These are phyloP conservation scores for Mortierella sp. DNA, from an alignment of 371 early-diverging fungal genomes.

Conservation along the genomic window DNA sequence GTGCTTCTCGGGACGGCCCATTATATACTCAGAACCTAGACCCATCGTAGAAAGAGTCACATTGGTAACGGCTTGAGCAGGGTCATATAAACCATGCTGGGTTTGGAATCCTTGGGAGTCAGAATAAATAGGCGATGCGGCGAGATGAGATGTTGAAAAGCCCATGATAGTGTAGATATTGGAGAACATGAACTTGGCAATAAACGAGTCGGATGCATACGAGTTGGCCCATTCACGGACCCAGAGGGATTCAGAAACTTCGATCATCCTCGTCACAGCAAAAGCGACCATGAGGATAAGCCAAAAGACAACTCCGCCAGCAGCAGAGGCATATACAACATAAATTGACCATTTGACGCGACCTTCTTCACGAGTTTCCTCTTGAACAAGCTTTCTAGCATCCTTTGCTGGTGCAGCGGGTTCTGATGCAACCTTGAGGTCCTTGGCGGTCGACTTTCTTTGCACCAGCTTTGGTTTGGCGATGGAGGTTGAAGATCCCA, in stretches of 20 bases:
- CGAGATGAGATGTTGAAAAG: constrained; percentile 24
- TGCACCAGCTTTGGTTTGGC: constrained; percentile 31
- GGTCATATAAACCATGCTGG: constrained; percentile 21
- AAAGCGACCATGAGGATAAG: constrained; percentile 55
- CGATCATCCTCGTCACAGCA: constrained; percentile 62
- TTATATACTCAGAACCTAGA: constrained; percentile 18
- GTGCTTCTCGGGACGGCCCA: constrained; percentile 34
- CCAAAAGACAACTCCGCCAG: constrained; percentile 68
- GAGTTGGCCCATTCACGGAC: constrained; percentile 70
- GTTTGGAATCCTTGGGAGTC: constrained; percentile 38
- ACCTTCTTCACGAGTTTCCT: constrained; percentile 65
- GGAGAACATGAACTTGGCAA: constrained; percentile 35
- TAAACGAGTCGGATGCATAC: constrained; percentile 26
- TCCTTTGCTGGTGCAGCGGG: constrained; percentile 37
- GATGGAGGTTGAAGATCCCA: constrained; percentile 42
- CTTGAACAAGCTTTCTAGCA: constrained; percentile 61
- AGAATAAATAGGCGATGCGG: constrained; percentile 31
- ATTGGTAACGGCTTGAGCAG: constrained; percentile 26
- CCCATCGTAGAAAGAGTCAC: constrained; percentile 22
- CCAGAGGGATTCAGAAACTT: constrained; percentile 67
- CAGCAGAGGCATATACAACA: constrained; percentile 61
- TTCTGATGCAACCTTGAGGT: constrained; percentile 19
- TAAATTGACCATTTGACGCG: constrained; percentile 65
- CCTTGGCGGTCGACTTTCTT: constrained; percentile 40
- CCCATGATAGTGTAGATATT: constrained; percentile 26